Evolutionary conservation across 108 stramenopile species (phyloP).

Genomic region (Cyclostephanos invisitatus): DNA sequence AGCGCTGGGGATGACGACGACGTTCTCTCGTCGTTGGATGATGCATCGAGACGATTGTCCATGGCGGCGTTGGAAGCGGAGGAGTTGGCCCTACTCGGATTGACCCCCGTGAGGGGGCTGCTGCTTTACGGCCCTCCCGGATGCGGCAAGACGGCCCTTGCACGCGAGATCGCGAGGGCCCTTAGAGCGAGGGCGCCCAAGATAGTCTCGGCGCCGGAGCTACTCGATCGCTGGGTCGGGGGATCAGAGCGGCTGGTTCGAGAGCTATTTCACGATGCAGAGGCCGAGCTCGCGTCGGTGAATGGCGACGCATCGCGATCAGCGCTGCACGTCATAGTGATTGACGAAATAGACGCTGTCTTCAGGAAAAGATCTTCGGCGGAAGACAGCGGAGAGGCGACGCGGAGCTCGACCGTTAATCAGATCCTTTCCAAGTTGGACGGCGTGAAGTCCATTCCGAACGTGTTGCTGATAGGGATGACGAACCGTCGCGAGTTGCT

Average conservation of each 20-base stretch:
- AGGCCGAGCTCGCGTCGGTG: conserved; percentile 77
- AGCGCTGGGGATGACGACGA: background rate
- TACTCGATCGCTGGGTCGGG: conserved; percentile 97
- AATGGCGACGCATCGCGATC: conserved; percentile 70
- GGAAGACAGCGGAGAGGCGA: conserved; percentile 78
- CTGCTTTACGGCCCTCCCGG: conserved; percentile 86
- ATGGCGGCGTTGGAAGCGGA: conserved; percentile 71
- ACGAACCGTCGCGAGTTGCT: conserved; percentile 94
- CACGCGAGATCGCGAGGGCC: conserved; percentile 89
- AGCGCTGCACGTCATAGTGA: conserved; percentile 93
- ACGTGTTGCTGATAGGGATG: conserved; percentile 94
- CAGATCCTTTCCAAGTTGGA: conserved; percentile 83
- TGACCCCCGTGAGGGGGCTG: conserved; percentile 82
- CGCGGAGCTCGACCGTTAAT: conserved; percentile 77
- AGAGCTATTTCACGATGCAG: conserved; percentile 93
- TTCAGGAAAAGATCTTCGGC: conserved; percentile 74
- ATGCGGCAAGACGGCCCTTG: conserved; percentile 90
- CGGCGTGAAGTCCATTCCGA: conserved; percentile 72
- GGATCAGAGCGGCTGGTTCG: conserved; percentile 90
- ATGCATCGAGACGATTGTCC: conserved; percentile 34
- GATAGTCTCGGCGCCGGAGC: conserved; percentile 91
- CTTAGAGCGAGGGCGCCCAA: conserved; percentile 87
- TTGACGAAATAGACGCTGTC: conserved; percentile 98
- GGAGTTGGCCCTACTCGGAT: conserved; percentile 81
- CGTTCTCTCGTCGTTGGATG: conserved; percentile 22